Evolutionary conservation across 495 filamentous ascomycete species (phyloP), one percentile per base, ranked within the genome.

Genomic region (Talaromyces thailandensis): DNA sequence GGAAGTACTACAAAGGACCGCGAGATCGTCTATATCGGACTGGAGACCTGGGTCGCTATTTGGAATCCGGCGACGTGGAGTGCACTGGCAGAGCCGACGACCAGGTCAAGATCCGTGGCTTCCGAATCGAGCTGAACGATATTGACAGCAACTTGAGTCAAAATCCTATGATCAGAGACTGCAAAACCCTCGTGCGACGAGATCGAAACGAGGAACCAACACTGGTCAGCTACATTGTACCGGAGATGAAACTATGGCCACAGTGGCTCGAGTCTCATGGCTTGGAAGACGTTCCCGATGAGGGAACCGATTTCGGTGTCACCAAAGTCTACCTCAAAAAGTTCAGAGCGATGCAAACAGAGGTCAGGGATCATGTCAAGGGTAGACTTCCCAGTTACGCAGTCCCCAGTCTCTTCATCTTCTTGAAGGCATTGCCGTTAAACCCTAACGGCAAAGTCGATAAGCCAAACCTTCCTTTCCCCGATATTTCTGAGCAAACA

Each of bases 391-490:
- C 94, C 8, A 68, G 76, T 2, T 93, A 98, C 67, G 89, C 93
- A 0, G 87, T 98, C 0, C 94, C 94, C 0, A 83, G 82, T 0
- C 81, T 93, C 35, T 82, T 92, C 63, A 89, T 98, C 29, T 85
- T 90, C 2, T 83, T 98, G 24, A 81, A 82, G 57, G 86, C 87
- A 45, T 82, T 97, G 59, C 93, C 93, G 0, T 78, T 98, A 28
- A 97, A 96, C 74, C 93, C 93, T 14, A 97, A 97, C 66, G 93
- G 92, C 63, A 98, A 96, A 77, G 86, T 96, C 52, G 94, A 98
- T 70, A 91, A 88, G 74, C 91, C 91, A 6, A 88, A 86, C 1
- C 80, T 98, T 48, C 94, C 94, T 0, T 97, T 96, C 83, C 94
- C 94, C 0, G 90, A 93, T 70, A 86, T 85, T 11, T 82, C 81